Percentiles rank a stretch among this genome's conserved stretches.
phyloP scores from a whole-genome alignment of 2,329 filamentous ascomycete genomes.

The Beauveria sp. region DNA sequence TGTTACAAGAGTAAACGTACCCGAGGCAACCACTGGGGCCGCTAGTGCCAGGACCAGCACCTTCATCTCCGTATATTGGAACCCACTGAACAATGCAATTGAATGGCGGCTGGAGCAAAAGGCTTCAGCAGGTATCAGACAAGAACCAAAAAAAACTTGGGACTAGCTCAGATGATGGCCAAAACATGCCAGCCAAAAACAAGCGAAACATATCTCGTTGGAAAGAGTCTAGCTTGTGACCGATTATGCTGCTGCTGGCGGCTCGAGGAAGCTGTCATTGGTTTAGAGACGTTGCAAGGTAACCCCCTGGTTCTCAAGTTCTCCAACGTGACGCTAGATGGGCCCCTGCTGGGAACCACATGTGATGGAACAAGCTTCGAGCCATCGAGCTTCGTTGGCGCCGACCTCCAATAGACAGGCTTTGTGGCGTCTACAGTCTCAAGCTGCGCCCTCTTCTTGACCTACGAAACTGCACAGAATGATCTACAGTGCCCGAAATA shows the following conservation, averaged over 20 bases:
- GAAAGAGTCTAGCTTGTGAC: neutral
- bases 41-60: neutral
- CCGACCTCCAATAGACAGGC: neutral
- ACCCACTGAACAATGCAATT: neutral
- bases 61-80: neutral
- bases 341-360: neutral
- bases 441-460: neutral
- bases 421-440: neutral
- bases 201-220: neutral
- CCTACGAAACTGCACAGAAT: neutral
- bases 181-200: no score
- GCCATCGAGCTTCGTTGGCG: neutral
- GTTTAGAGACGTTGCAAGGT: neutral
- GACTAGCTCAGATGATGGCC: neutral
- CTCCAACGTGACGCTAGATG: neutral
- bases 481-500: neutral
- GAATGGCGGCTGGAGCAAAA: neutral
- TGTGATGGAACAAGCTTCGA: neutral
- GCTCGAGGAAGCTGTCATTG: neutral
- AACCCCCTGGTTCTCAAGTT: neutral
- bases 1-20: neutral
- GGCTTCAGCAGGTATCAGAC: neutral
- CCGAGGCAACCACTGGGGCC: conserved; percentile 2
- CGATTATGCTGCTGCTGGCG: neutral
- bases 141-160: neutral